phyloP scores from a whole-genome alignment of 2,329 filamentous ascomycete genomes.

The Mycogone perniciosa region DNA sequence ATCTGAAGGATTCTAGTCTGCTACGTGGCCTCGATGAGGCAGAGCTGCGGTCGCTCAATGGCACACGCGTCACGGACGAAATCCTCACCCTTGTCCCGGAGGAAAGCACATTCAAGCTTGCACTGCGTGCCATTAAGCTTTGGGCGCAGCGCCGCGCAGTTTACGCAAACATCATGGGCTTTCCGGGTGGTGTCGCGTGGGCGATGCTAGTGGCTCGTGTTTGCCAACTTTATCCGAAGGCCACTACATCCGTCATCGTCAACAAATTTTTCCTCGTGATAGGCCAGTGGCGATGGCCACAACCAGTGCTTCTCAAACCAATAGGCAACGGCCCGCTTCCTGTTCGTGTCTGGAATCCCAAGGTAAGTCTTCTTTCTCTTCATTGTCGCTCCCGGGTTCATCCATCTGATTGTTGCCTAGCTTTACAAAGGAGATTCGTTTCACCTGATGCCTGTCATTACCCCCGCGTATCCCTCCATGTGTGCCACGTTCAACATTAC shows the following conservation, averaged over 20 bases:
- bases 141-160: constrained; percentile 92
- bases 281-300: constrained; percentile 86
- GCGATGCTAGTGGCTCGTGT: constrained; percentile 95
- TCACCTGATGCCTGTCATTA: constrained; percentile 97
- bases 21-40: constrained; percentile 80
- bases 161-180: constrained; percentile 94
- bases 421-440: constrained; percentile 73
- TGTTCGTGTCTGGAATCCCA: constrained; percentile 90
- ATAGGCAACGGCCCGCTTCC: constrained; percentile 78
- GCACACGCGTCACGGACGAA: constrained; percentile 88
- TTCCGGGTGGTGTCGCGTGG: constrained; percentile 95
- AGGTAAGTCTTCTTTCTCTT: constrained; percentile 43
- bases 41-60: constrained; percentile 85
- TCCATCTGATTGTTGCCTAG: constrained; percentile 30
- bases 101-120: constrained; percentile 80
- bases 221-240: constrained; percentile 92
- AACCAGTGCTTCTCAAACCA: constrained; percentile 82
- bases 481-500: constrained; percentile 95
- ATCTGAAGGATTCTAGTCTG: constrained; percentile 75
- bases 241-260: constrained; percentile 80
- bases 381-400: background rate
- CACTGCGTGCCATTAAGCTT: constrained; percentile 86
- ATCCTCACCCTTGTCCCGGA: constrained; percentile 86
- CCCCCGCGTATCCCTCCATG: constrained; percentile 95
- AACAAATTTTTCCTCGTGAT: constrained; percentile 94